Conservation (phyloP, 2,329 filamentous ascomycete species). For the Penicillium freii region DNA sequence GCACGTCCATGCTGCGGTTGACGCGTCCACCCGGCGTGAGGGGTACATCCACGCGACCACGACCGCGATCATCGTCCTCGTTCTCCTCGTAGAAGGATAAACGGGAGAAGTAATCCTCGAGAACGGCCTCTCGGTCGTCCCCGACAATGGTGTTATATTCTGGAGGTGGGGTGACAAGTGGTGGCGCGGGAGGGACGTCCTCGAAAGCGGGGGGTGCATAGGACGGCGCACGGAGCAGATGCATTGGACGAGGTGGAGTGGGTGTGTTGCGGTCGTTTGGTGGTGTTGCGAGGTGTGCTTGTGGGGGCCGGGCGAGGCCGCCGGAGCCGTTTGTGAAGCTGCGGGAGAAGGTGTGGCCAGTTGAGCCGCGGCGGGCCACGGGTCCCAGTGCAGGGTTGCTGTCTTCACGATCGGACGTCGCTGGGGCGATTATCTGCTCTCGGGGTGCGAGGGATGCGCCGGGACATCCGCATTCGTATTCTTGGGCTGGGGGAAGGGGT, state of each 20-base stretch:
- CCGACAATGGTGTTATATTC: slow-evolving; percentile 79
- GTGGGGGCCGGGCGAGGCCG: slow-evolving; percentile 46
- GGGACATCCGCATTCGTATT: slow-evolving; percentile 65
- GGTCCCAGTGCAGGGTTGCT: slow-evolving; percentile 20
- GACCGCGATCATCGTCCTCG: slow-evolving; percentile 52
- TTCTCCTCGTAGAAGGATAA: slow-evolving; percentile 66
- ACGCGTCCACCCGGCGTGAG: slow-evolving; percentile 62
- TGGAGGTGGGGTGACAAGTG: slow-evolving; percentile 75
- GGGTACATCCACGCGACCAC: slow-evolving; percentile 54
- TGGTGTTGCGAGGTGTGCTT: slow-evolving; percentile 51
- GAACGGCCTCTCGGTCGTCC: slow-evolving; percentile 61
- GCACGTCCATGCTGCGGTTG: slow-evolving; percentile 64
- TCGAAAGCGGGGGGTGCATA: slow-evolving; percentile 88
- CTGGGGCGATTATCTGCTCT: slow-evolving; percentile 20
- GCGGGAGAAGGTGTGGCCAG: slow-evolving; percentile 26
- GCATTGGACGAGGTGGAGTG: slow-evolving; percentile 66
- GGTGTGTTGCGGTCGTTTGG: slow-evolving; percentile 45
- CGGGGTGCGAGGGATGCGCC: slow-evolving; percentile 54
- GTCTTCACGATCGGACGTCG: slow-evolving; percentile 32
- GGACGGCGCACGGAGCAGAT: slow-evolving; percentile 76
- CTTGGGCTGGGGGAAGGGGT: slow-evolving; percentile 53
- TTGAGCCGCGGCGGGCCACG: slow-evolving; percentile 20
- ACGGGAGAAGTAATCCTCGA: slow-evolving; percentile 85
- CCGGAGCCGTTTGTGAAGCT: slow-evolving; percentile 43
- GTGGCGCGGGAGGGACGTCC: slow-evolving; percentile 72